Percentiles rank a stretch among this genome's conserved stretches.
These are phyloP conservation scores for Coccomyxa subellipsoidea DNA, from an alignment of 163 green algal species.

Conservation along the genomic window DNA sequence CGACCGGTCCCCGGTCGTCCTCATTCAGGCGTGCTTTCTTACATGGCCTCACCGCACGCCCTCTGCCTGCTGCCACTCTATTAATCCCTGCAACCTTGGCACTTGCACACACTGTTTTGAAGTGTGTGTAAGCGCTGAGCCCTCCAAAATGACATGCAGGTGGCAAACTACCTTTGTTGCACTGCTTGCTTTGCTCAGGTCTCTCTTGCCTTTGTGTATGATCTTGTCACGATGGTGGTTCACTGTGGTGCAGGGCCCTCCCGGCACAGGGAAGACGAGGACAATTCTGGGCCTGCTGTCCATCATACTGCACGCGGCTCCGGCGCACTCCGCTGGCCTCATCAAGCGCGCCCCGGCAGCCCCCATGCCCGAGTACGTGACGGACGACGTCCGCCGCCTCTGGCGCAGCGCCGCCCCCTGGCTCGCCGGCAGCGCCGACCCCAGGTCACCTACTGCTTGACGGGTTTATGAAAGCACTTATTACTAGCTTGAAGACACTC, in stretches of 20 bases:
- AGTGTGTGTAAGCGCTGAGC: too few relatives aligned
- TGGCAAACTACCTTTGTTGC: too few relatives aligned
- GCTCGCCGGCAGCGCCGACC: conserved; percentile 43
- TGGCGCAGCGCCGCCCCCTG: conserved; percentile 56
- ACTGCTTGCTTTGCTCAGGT: too few relatives aligned
- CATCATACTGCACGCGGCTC: conserved; percentile 78
- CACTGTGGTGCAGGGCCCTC: conserved; percentile 61
- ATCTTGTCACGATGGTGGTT: too few relatives aligned
- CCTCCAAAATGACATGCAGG: too few relatives aligned
- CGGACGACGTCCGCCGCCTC: conserved; percentile 31
- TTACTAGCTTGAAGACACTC: neutral
- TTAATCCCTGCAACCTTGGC: too few relatives aligned
- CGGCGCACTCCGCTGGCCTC: neutral
- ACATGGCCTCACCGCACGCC: neutral
- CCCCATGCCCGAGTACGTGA: neutral
- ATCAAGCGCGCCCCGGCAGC: neutral
- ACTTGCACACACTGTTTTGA: too few relatives aligned
- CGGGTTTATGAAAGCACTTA: too few relatives aligned
- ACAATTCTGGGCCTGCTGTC: conserved; percentile 90
- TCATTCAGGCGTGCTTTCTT: conserved; percentile 58
- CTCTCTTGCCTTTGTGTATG: too few relatives aligned
- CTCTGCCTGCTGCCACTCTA: too few relatives aligned
- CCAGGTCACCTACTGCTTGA: conserved; percentile 15
- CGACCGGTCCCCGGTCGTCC: conserved; percentile 66
- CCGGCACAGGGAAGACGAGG: conserved; percentile 93